Base-by-base conservation (phyloP, 1,284 basidiomycete genomes). In the Ceratobasidium sp. region DNA sequence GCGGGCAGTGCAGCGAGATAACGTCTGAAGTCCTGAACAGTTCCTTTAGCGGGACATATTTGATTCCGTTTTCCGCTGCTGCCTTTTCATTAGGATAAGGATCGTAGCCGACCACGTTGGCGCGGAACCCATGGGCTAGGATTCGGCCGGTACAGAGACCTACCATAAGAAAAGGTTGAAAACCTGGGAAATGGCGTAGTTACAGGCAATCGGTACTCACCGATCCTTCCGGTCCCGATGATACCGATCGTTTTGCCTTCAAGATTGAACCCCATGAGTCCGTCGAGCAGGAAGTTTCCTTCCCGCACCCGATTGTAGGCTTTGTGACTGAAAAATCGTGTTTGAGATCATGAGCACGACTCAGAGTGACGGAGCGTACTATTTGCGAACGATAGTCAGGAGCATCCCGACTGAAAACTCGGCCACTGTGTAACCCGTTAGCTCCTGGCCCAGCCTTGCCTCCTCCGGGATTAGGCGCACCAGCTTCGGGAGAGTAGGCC, bases 221-320 rank as follows among this genome's bases (percentile, higher is more conserved):
- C 86, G 77, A 86, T 87, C 56, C 84, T 84, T 53, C 86, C 86
- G 81, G 86, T 86, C n/a, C 86, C 86, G 74, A 87, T 81, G 74
- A 86, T 84, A 48, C 85, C 85, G 46, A 86, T 77, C 4, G 82
- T 82, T 78, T 84, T 85, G 27, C 82, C 82, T 71, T 84, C 82
- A 27, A 85, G 84, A 76, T 87, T 79, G 65, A 78, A 77, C 6
- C 79, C 79, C 43, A 78, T 74, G 29, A 80, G 79, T 22, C 79
- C 79, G 46, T 77, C 75, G 16, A 80, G 77, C 48, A 77, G 77
- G 76, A 80, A 80, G 65, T 80, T 79, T 39, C 79, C 79, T 76
- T 79, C 78, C 24, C 79, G 79, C 41, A 79, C 77, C 8, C 79
- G 77, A 58, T 77, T 77, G 59, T 77, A 79, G 65, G 79, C 77